phyloP scores from a whole-genome alignment of 2,329 filamentous ascomycete genomes.

The Diaporthe capsici region DNA sequence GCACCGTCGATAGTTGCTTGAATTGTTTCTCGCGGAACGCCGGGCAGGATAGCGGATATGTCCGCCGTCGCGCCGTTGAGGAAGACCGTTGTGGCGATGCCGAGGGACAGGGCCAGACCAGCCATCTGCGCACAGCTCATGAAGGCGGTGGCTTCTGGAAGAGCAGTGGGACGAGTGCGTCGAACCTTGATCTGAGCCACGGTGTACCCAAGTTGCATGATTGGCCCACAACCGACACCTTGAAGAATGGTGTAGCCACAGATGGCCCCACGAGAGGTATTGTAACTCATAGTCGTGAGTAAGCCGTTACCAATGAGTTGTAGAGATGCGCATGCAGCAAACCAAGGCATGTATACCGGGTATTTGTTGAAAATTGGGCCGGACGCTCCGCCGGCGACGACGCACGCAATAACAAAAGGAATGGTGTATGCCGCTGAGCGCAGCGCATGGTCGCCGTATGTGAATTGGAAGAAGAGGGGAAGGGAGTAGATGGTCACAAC shows the following conservation, averaged over 20 bases:
- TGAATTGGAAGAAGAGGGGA: constrained; percentile 65
- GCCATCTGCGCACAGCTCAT: not conserved
- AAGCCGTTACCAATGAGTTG: not conserved
- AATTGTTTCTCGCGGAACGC: not conserved
- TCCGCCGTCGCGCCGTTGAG: not conserved
- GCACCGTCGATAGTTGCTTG: not conserved
- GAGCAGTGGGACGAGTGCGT: not conserved
- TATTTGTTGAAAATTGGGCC: not conserved
- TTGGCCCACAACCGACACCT: not conserved
- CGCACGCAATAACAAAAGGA: not conserved
- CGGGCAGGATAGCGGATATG: not conserved
- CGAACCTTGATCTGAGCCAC: not conserved
- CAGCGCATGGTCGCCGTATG: constrained; percentile 55
- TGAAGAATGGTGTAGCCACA: not conserved
- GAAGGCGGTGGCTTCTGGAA: not conserved
- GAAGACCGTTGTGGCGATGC: not conserved
- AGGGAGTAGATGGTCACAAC: constrained; percentile 59
- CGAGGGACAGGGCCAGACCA: not conserved
- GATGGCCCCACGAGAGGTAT: not conserved
- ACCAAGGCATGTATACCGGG: not conserved
- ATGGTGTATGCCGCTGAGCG: not conserved
- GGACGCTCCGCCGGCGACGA: not conserved
- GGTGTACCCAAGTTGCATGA: not conserved
- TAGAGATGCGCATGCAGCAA: not conserved
- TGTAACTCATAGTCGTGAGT: not conserved